Evolutionary conservation across 1,284 basidiomycete genomes (phyloP), one percentile per base, ranked within the genome.

Genomic region (Cutaneotrichosporon daszewskae): DNA sequence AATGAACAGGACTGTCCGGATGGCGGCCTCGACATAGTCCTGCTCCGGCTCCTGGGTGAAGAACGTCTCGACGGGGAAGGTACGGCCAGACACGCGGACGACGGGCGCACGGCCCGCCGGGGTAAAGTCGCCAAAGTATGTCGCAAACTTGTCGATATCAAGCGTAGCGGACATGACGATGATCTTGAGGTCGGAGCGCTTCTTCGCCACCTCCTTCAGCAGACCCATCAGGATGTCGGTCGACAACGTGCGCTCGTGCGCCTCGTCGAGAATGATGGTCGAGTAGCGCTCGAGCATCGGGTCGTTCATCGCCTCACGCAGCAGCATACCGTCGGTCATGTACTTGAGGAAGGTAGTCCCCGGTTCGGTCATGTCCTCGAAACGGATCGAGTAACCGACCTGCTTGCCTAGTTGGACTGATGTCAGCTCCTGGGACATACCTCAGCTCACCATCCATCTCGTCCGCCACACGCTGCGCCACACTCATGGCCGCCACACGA

Each of bases 161-260:
- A 99, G 82, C 1, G 95, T 99, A 26, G 95, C 95, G 32, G 87
- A 91, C 95, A 98, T 98, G 76, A 99, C 78, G 49, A 99, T 91
- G 62, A 98, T 84, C 74, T 97, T 98, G 56, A 99, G 81, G 65
- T 97, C 94, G 1, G 80, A 59, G 32, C 95, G 82, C 49, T 81
- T 79, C 62, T 82, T 83, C 2, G 85, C 85, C 41, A 72, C 69
- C 53, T 79, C 77, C 63, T 80, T 80, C 19, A 80, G 63, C 13
- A 97, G 77, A 54, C 94, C 92, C 89, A 99, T 97, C 37, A 99
- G 83, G 56, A 98, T 92, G 72, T 99, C 95, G 26, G 95, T 98
- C 1, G 95, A 90, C 20, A 98, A 79, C 0, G 95, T 98, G 55
- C 95, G 84, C 74, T 98, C 95, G 76, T 99, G 95, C 6, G 90